Percentiles rank a stretch among this genome's conserved stretches.
phyloP scores from a whole-genome alignment of 1,284 basidiomycete genomes.

The Fistulinella cinereoalba region DNA sequence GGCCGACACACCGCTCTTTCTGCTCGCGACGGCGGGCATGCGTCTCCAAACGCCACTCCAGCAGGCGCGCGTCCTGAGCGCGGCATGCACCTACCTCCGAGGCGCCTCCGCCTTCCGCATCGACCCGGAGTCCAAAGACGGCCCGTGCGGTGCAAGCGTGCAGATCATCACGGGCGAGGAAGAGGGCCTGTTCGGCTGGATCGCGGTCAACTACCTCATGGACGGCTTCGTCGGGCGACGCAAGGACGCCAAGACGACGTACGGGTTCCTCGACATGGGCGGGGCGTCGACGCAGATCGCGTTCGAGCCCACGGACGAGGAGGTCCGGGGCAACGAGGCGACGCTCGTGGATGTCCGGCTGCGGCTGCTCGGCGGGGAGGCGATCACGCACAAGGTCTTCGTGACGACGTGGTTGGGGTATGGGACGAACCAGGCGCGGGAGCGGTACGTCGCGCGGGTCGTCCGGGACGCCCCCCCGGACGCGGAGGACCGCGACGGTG shows the following conservation, averaged over 20 bases:
- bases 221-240: slow-evolving; percentile 82
- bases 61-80: slow-evolving; percentile 69
- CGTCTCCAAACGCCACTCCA: slow-evolving; percentile 73
- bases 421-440: slow-evolving; percentile 93
- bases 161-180: slow-evolving; percentile 97
- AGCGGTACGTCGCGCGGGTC: slow-evolving; percentile 79
- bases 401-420: slow-evolving; percentile 99
- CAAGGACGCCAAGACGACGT: slow-evolving; percentile 70
- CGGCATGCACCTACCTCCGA: slow-evolving; percentile 77
- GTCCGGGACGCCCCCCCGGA: slow-evolving; percentile 56
- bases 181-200: slow-evolving; percentile 98
- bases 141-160: slow-evolving; percentile 86
- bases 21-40: slow-evolving; percentile 98
- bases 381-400: slow-evolving; percentile 91
- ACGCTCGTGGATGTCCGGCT: slow-evolving; percentile 81
- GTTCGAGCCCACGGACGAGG: slow-evolving; percentile 76
- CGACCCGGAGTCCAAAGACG: slow-evolving; percentile 56
- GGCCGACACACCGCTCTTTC: slow-evolving; percentile 83
- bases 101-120: slow-evolving; percentile 75
- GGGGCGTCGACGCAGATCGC: slow-evolving; percentile 98
- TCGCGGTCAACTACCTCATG: slow-evolving; percentile 99
- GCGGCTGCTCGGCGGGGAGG: slow-evolving; percentile 79
- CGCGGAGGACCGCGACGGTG: slow-evolving; percentile 17
- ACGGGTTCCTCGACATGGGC: slow-evolving; percentile 99
- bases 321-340: slow-evolving; percentile 37